A percentile compares a stretch with the other conserved stretches of the same genome.
Conservation (phyloP, 768 basidiomycete species). For the Auriscalpium vulgare region DNA sequence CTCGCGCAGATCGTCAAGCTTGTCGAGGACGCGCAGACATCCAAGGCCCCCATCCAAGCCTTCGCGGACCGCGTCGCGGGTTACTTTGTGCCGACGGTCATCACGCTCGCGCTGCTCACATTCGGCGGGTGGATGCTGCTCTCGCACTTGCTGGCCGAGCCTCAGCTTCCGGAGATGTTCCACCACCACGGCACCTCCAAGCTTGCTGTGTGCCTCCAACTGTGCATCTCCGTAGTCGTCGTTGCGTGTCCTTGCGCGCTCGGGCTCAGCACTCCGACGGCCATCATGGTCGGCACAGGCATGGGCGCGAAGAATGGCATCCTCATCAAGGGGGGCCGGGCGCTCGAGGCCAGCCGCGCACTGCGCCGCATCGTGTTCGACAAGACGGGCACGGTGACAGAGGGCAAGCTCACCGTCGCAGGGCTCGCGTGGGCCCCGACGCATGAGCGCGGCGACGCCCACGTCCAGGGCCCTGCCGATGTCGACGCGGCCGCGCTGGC, state of each 20-base stretch:
- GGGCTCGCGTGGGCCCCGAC: slow-evolving; percentile 67
- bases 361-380: slow-evolving; percentile 83
- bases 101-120: slow-evolving; percentile 72
- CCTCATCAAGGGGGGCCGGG: slow-evolving; percentile 93
- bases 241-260: slow-evolving; percentile 98
- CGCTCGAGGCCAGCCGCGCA: slow-evolving; percentile 82
- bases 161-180: slow-evolving; percentile 77
- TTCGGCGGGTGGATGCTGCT: slow-evolving; percentile 81
- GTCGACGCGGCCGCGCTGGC: slow-evolving; percentile 16
- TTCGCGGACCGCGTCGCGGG: slow-evolving; percentile 95
- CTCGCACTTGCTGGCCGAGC: slow-evolving; percentile 46
- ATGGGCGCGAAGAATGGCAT: slow-evolving; percentile 96
- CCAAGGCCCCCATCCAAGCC: slow-evolving; percentile 95
- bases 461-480: slow-evolving; percentile 4
- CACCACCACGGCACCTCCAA: slow-evolving; percentile 73
- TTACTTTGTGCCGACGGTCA: slow-evolving; percentile 89
- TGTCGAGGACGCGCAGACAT: slow-evolving; percentile 96
- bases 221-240: slow-evolving; percentile 96
- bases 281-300: slow-evolving; percentile 98
- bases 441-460: slow-evolving; percentile 21
- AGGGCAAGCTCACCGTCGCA: slow-evolving; percentile 84
- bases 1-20: slow-evolving; percentile 93
- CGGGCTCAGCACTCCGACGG: slow-evolving; percentile 93
- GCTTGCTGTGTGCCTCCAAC: slow-evolving; percentile 86
- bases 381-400: slow-evolving; percentile 96